Conservation (phyloP, 495 filamentous ascomycete species). For the Hypomontagnella submonticulosa region DNA sequence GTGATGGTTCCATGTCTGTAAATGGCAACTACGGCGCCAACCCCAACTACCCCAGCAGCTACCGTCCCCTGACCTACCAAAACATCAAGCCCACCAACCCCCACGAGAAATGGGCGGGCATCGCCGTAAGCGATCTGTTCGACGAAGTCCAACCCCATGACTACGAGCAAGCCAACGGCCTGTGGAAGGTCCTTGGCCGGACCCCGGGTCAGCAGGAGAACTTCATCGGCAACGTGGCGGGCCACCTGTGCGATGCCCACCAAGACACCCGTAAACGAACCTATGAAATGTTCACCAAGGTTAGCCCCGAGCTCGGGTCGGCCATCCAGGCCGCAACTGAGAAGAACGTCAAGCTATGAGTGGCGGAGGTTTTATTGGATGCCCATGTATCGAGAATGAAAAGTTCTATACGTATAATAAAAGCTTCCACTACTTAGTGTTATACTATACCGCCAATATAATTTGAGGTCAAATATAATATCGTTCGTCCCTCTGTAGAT, state of each 20-base stretch:
- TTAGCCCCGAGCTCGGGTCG: slow-evolving; percentile 55
- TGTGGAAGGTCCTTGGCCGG: slow-evolving; percentile 74
- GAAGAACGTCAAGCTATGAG: slow-evolving; percentile 54
- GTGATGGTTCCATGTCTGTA: slow-evolving; percentile 76
- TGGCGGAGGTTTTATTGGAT: not conserved
- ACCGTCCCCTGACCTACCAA: slow-evolving; percentile 67
- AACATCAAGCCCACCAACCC: slow-evolving; percentile 67
- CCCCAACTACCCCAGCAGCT: slow-evolving; percentile 74
- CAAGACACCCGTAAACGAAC: slow-evolving; percentile 65
- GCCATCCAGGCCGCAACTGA: slow-evolving; percentile 61
- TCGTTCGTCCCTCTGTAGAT: too few relatives aligned
- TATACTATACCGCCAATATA: slow-evolving; percentile 3
- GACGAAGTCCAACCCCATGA: slow-evolving; percentile 65
- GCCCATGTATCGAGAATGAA: slow-evolving; percentile 12
- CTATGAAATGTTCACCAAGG: slow-evolving; percentile 67
- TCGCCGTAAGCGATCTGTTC: slow-evolving; percentile 49
- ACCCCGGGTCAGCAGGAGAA: slow-evolving; percentile 73
- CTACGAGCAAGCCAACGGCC: slow-evolving; percentile 70
- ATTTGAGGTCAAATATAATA: slow-evolving; percentile 9
- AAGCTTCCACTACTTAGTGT: slow-evolving; percentile 5
- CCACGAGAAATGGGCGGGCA: slow-evolving; percentile 71
- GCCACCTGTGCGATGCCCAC: slow-evolving; percentile 58
- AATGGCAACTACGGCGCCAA: slow-evolving; percentile 77
- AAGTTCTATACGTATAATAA: slow-evolving; percentile 25
- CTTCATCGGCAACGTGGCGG: slow-evolving; percentile 72